A percentile compares a stretch with the other conserved stretches of the same genome.
phyloP scores from a whole-genome alignment of 225 moss, liverwort and hornwort genomes.

The Thuidium tamariscinum region DNA sequence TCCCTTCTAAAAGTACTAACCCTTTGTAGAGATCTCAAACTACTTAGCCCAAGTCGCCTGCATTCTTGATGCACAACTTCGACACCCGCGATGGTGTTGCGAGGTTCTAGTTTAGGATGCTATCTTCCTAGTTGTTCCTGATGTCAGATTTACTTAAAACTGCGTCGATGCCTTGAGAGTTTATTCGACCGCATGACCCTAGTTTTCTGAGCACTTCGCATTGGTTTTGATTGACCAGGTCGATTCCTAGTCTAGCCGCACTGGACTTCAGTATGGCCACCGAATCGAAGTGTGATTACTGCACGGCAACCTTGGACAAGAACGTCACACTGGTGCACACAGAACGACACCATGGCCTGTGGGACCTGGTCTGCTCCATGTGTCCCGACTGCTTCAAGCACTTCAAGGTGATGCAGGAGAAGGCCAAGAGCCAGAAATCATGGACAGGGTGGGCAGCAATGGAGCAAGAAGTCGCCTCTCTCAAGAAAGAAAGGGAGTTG shows the following conservation, averaged over 20 bases:
- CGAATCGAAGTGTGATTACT: neutral
- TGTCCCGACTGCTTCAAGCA: neutral
- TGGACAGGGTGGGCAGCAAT: neutral
- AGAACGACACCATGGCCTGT: neutral
- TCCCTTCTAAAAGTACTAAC: neutral
- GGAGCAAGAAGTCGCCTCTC: neutral
- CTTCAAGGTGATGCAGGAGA: neutral
- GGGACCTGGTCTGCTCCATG: neutral
- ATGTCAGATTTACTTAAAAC: neutral
- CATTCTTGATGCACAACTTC: neutral
- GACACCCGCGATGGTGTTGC: neutral
- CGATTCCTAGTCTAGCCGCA: neutral
- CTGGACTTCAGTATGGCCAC: neutral
- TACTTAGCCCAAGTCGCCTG: neutral
- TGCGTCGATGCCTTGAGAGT: neutral
- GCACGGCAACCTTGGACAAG: neutral
- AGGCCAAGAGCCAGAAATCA: neutral
- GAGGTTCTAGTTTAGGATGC: neutral
- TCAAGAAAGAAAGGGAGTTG: neutral
- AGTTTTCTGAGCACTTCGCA: neutral
- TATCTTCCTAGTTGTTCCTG: too few relatives aligned
- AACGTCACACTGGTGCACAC: neutral
- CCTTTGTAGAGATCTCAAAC: neutral
- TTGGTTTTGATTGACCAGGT: neutral
- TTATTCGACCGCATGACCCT: neutral